These are phyloP conservation scores for Coniochaeta sp. DNA, from an alignment of 2,329 filamentous ascomycete species.

Conservation along the genomic window DNA sequence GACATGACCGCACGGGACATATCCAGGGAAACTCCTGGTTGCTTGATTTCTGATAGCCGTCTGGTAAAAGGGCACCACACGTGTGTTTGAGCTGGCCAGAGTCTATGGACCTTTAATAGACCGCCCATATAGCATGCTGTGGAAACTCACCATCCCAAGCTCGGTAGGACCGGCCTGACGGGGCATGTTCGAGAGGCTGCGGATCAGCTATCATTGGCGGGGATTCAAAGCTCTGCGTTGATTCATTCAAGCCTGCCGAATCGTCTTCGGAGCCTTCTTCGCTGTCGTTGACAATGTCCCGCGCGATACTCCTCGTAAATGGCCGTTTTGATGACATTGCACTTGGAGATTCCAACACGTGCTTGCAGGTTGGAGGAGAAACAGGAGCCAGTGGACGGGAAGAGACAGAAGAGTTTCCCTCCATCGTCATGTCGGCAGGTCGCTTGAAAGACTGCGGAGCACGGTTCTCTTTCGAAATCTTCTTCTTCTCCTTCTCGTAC, in stretches of 20 bases:
- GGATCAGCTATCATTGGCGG: neutral
- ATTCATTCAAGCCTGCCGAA: neutral
- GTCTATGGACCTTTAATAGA: neutral
- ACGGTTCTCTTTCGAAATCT: no score
- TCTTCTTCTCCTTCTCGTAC: no score
- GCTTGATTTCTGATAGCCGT: constrained; percentile 8
- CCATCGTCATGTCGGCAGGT: no score
- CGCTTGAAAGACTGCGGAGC: no score
- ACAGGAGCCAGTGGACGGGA: no score
- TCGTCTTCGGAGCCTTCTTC: neutral
- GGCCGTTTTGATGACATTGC: no score
- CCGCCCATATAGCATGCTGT: neutral
- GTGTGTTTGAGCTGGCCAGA: constrained; percentile 2
- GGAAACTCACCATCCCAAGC: neutral
- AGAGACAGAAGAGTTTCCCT: no score
- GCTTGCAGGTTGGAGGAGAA: no score
- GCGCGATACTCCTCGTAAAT: no score
- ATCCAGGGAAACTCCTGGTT: constrained; percentile 10
- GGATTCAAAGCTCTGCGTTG: neutral
- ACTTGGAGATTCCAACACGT: no score
- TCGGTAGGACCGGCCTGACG: neutral
- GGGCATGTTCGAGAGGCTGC: neutral
- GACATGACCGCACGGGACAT: constrained; percentile 11
- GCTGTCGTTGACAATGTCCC: neutral
- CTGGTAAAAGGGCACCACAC: constrained; percentile 10